A percentile compares a stretch with the other conserved stretches of the same genome.
Evolutionary conservation across 805 yeast genomes (phyloP).

Genomic region (Candida coleopterorum): DNA sequence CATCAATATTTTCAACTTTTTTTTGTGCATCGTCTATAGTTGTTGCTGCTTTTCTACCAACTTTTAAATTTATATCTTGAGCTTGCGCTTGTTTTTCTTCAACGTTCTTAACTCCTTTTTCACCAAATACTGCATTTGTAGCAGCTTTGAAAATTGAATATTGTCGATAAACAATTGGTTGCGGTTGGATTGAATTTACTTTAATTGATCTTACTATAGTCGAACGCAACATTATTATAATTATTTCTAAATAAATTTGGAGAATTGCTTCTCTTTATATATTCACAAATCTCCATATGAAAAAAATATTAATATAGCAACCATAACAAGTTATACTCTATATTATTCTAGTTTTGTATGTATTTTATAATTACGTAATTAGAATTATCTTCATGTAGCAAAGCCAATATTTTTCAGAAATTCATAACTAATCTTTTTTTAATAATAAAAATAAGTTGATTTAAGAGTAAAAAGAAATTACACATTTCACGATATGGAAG

Average conservation of each 20-base stretch:
- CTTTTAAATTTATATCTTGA: slow-evolving; percentile 14
- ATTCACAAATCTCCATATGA: neutral
- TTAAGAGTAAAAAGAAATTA: too few relatives aligned
- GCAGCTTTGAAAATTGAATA: slow-evolving; percentile 30
- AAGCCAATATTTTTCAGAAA: too few relatives aligned
- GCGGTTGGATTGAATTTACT: neutral
- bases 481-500: too few relatives aligned
- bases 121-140: slow-evolving; percentile 22
- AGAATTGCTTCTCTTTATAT: neutral
- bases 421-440: too few relatives aligned
- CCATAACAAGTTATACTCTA: neutral
- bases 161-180: slow-evolving; percentile 2
- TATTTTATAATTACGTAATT: too few relatives aligned
- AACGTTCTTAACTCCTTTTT: slow-evolving; percentile 5
- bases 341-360: too few relatives aligned
- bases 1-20: slow-evolving; percentile 9
- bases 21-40: slow-evolving; percentile 10
- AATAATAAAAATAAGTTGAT: too few relatives aligned
- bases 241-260: neutral
- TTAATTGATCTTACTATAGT: slow-evolving; percentile 5
- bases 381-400: too few relatives aligned
- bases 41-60: slow-evolving; percentile 12
- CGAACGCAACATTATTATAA: slow-evolving; percentile 6
- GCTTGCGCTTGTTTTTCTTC: slow-evolving; percentile 7
- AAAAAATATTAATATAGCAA: neutral